Conservation (phyloP, 164 flowering plant genomes). For the Magnolia officinalis region DNA sequence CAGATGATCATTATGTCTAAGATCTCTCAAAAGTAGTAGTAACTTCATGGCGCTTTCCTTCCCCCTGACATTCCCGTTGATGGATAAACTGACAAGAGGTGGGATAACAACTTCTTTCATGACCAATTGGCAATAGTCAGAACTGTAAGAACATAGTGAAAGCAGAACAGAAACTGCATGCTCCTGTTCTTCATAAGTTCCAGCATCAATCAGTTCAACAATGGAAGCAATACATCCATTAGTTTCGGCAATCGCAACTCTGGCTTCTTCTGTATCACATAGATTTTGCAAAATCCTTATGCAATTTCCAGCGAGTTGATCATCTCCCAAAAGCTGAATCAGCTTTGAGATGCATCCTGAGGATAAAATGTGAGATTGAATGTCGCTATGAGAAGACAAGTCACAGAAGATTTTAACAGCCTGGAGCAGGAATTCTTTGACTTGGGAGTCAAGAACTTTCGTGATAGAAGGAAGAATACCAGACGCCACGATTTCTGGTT, state of each 20-base stretch:
- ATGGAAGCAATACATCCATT: conserved; percentile 58
- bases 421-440: conserved; percentile 25
- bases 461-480: conserved; percentile 46
- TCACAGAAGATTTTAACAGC: conserved; percentile 45
- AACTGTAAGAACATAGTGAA: conserved; percentile 55
- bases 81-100: conserved; percentile 37
- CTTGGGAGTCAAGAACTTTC: conserved; percentile 35
- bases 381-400: conserved; percentile 36
- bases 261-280: conserved; percentile 44
- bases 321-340: conserved; percentile 40
- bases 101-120: conserved; percentile 67
- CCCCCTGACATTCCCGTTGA: conserved; percentile 58
- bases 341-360: conserved; percentile 44
- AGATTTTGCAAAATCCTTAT: conserved; percentile 46
- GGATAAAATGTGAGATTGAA: conserved; percentile 27
- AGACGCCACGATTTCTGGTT: conserved; percentile 34
- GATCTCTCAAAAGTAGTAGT: conserved; percentile 52
- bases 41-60: conserved; percentile 53
- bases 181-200: conserved; percentile 59
- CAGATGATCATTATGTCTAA: conserved; percentile 16
- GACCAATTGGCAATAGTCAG: conserved; percentile 51
- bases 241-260: conserved; percentile 47
- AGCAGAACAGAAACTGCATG: conserved; percentile 57
- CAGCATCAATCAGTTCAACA: conserved; percentile 52
- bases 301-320: conserved; percentile 32